Evolutionary conservation across 371 early-diverging fungal species (phyloP).

Genomic region (Umbelopsis sp.): DNA sequence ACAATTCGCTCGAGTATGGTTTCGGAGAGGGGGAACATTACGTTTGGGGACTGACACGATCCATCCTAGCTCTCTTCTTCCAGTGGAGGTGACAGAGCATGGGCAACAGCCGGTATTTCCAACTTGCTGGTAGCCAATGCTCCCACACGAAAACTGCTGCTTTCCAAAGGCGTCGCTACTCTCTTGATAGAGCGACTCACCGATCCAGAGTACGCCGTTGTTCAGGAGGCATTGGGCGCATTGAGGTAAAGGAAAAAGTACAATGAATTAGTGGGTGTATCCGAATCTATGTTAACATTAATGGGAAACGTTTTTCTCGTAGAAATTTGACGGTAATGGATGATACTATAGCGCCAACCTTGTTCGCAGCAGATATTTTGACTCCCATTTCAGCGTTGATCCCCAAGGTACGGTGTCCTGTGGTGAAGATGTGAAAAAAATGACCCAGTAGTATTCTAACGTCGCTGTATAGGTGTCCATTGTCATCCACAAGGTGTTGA

Average conservation of each 20-base stretch:
- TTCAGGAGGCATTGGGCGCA: constrained; percentile 80
- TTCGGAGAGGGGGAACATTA: no score
- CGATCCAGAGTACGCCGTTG: constrained; percentile 74
- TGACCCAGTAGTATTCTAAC: no score
- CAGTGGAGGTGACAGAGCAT: constrained; percentile 79
- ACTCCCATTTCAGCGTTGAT: constrained; percentile 56
- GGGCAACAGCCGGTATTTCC: constrained; percentile 89
- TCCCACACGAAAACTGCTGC: constrained; percentile 67
- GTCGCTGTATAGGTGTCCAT: constrained; percentile 31
- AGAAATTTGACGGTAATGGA: constrained; percentile 68
- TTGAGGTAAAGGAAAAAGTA: constrained; percentile 45
- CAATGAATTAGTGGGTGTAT: background rate
- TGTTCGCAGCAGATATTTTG: constrained; percentile 68
- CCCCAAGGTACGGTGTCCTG: constrained; percentile 38
- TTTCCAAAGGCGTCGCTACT: constrained; percentile 71
- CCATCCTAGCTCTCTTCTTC: constrained; percentile 56
- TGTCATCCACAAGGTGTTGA: constrained; percentile 53
- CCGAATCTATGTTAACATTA: background rate
- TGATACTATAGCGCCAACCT: constrained; percentile 67
- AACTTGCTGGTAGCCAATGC: constrained; percentile 70
- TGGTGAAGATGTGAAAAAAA: background rate
- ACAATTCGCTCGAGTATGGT: background rate
- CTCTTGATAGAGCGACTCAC: constrained; percentile 70
- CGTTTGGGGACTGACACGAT: background rate
- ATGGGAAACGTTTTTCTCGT: constrained; percentile 21